Evolutionary conservation across 768 basidiomycete species (phyloP).

Genomic region (Boletellus ananas): DNA sequence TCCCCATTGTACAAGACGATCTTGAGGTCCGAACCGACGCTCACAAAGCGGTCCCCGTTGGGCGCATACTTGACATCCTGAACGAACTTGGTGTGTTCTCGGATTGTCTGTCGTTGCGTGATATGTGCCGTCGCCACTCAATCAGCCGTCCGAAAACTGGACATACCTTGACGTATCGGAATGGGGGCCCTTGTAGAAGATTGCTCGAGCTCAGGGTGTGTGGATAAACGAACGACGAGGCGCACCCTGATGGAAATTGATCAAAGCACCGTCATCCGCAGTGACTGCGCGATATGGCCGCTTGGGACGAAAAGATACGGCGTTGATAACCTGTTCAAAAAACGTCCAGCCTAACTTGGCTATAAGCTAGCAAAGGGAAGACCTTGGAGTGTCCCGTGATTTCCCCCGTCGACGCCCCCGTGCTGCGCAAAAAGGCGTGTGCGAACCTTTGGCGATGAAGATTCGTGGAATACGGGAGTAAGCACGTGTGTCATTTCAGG

Average conservation of each 20-base stretch:
- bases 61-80: constrained; percentile 85
- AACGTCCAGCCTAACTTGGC: not conserved
- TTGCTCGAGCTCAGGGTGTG: not conserved
- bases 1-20: constrained; percentile 89
- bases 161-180: constrained; percentile 79
- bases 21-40: constrained; percentile 86
- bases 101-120: constrained; percentile 56
- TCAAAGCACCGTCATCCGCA: constrained; percentile 75
- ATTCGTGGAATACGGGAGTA: not conserved
- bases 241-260: constrained; percentile 79
- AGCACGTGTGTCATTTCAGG: not conserved
- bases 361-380: not conserved
- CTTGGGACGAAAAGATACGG: constrained; percentile 83
- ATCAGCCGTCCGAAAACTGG: not conserved
- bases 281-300: constrained; percentile 91
- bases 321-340: constrained; percentile 65
- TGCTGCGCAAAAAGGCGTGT: constrained; percentile 79
- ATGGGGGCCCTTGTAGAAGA: constrained; percentile 60
- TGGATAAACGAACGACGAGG: not conserved
- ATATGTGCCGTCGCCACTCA: not conserved
- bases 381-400: constrained; percentile 91
- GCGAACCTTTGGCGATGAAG: constrained; percentile 53
- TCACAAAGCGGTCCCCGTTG: constrained; percentile 79
- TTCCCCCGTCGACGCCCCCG: constrained; percentile 81
- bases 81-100: constrained; percentile 87